Percentiles rank a stretch among this genome's conserved stretches.
These are phyloP conservation scores for Saraca asoca DNA, from an alignment of 331 rosid species.

Conservation along the genomic window DNA sequence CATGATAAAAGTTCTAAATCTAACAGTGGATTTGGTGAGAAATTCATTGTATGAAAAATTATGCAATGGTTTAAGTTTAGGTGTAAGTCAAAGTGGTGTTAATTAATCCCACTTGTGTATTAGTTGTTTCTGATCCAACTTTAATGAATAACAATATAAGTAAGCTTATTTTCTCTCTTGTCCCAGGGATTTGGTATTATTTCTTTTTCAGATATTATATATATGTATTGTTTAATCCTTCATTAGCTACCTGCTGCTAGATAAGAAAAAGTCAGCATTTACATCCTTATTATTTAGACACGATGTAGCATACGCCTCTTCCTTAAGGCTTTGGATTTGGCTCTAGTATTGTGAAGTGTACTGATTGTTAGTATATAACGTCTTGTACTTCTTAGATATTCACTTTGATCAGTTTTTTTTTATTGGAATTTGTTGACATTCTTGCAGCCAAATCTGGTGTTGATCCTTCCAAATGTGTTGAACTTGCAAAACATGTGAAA, in stretches of 20 bases:
- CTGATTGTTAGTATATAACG: background rate
- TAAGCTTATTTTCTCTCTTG: background rate
- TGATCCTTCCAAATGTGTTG: conserved; percentile 74
- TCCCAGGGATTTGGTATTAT: background rate
- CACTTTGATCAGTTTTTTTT: conserved; percentile 6
- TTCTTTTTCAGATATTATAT: conserved; percentile 22
- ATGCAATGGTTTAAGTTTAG: too few species aligned
- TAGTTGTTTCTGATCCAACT: background rate
- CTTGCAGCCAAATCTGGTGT: conserved; percentile 84
- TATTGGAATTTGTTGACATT: conserved; percentile 1
- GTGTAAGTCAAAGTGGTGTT: too few species aligned
- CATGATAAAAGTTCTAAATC: too few species aligned
- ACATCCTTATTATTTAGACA: conserved; percentile 9
- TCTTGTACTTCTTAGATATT: conserved; percentile 13
- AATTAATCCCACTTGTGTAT: too few species aligned
- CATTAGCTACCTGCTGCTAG: conserved; percentile 16
- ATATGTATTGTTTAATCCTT: background rate
- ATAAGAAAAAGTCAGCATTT: conserved; percentile 13
- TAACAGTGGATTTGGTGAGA: too few species aligned
- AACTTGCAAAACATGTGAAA: conserved; percentile 78
- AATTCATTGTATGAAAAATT: too few species aligned
- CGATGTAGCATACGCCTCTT: conserved; percentile 2
- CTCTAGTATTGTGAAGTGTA: conserved; percentile 17
- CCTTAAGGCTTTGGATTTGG: conserved; percentile 14
- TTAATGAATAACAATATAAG: conserved; percentile 5